Conservation (phyloP, 805 yeast species). For the Nakazawaea ambrosiae region DNA sequence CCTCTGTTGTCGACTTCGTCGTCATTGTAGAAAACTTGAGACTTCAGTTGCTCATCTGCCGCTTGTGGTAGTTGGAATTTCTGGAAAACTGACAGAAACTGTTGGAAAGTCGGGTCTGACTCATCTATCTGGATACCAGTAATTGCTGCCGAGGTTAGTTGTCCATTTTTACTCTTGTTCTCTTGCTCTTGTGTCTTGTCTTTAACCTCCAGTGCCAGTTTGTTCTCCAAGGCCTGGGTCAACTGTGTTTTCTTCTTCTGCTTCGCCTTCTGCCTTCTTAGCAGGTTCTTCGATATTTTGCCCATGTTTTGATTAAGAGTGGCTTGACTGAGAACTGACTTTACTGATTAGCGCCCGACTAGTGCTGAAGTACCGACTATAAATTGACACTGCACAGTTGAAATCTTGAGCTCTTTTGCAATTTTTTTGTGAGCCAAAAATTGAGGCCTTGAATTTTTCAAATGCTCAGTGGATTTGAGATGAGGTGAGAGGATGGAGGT, state of each 20-base stretch:
- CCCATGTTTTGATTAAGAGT: too few relatives aligned
- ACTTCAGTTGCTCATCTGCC: slow-evolving; percentile 16
- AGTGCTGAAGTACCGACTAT: too few relatives aligned
- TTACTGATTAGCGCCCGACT: too few relatives aligned
- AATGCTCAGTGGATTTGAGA: too few relatives aligned
- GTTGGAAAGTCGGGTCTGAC: slow-evolving; percentile 12
- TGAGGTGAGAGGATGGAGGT: too few relatives aligned
- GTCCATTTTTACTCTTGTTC: too few relatives aligned
- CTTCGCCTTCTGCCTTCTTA: slow-evolving; percentile 44
- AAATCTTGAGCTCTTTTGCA: too few relatives aligned
- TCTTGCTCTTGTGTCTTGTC: slow-evolving; percentile 7
- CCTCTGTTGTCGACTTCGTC: slow-evolving; percentile 13
- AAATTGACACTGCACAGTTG: too few relatives aligned
- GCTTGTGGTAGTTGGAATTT: slow-evolving; percentile 24
- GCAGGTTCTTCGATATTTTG: slow-evolving; percentile 45
- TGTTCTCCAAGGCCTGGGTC: slow-evolving; percentile 9
- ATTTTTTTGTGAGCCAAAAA: too few relatives aligned
- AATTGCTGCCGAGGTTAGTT: too few relatives aligned
- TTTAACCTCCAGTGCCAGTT: slow-evolving; percentile 4
- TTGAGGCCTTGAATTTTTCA: too few relatives aligned
- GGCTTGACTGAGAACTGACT: too few relatives aligned
- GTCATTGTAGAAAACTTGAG: slow-evolving; percentile 16
- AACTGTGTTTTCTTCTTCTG: slow-evolving; percentile 22
- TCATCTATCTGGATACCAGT: slow-evolving; percentile 1
- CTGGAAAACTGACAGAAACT: slow-evolving; percentile 28